phyloP scores from a whole-genome alignment of 2,329 filamentous ascomycete species.

The Colletotrichum sublineola region DNA sequence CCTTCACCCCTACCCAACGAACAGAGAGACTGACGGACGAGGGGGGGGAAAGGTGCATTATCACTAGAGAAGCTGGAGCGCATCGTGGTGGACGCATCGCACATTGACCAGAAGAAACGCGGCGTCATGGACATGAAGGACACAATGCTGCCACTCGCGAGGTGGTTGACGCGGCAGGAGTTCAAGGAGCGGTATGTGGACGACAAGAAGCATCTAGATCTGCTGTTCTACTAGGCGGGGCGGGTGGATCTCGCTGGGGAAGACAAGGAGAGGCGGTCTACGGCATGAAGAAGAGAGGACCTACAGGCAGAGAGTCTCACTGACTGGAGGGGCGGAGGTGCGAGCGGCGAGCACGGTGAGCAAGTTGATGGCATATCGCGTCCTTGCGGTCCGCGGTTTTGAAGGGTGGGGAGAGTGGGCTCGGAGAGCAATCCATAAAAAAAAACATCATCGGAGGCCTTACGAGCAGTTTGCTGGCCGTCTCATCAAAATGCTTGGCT shows the following conservation, averaged over 20 bases:
- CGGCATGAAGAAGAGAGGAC: not conserved
- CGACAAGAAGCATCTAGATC: slow-evolving; percentile 67
- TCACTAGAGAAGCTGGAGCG: slow-evolving; percentile 79
- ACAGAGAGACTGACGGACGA: not conserved
- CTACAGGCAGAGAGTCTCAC: not conserved
- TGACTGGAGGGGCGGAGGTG: not conserved
- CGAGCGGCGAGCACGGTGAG: not conserved
- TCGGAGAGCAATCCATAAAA: not conserved
- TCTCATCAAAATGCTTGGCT: not conserved
- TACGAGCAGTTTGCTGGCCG: not conserved
- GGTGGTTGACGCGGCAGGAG: slow-evolving; percentile 78
- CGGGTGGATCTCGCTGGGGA: too few species aligned
- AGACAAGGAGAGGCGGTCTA: not conserved
- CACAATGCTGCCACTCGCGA: slow-evolving; percentile 83
- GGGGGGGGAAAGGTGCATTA: slow-evolving; percentile 67
- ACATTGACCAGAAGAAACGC: slow-evolving; percentile 95
- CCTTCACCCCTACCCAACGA: too few species aligned
- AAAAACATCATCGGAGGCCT: not conserved
- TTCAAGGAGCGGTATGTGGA: slow-evolving; percentile 78
- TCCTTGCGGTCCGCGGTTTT: not conserved
- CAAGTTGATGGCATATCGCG: not conserved
- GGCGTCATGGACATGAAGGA: slow-evolving; percentile 97
- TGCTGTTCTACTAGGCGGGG: slow-evolving; percentile 72
- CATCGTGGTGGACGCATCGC: slow-evolving; percentile 89
- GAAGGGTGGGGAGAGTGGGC: not conserved